Conservation (phyloP, 2,329 filamentous ascomycete genomes). For the Curvularia sp. region DNA sequence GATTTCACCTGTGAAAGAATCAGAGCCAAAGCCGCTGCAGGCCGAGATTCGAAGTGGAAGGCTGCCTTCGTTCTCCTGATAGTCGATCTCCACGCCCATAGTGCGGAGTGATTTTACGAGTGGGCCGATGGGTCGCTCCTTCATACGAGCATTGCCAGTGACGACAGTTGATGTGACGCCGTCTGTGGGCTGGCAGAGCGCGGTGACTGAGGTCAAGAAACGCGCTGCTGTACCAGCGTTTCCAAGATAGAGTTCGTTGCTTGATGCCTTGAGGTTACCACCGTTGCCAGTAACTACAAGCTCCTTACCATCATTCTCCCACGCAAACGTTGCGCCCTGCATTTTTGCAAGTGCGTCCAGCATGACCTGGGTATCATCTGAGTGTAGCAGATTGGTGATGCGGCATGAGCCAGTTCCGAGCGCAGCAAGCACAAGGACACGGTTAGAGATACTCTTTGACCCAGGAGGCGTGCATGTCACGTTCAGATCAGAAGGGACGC, state of each 20-base stretch:
- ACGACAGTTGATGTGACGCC: conserved; percentile 74
- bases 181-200: conserved; percentile 74
- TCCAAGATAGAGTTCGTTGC: conserved; percentile 84
- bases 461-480: conserved; percentile 87
- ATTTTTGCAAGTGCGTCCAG: conserved; percentile 86
- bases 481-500: conserved; percentile 69
- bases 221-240: conserved; percentile 96
- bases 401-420: conserved; percentile 85
- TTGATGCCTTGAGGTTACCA: conserved; percentile 79
- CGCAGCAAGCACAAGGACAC: conserved; percentile 91
- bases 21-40: conserved; percentile 64
- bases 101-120: conserved; percentile 86
- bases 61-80: conserved; percentile 82
- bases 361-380: conserved; percentile 98
- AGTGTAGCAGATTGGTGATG: conserved; percentile 91
- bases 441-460: conserved; percentile 97
- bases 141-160: conserved; percentile 96
- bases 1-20: conserved; percentile 76
- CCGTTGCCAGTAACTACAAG: conserved; percentile 89
- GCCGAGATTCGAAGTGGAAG: conserved; percentile 84
- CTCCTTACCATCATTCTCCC: conserved; percentile 93
- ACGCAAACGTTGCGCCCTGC: conserved; percentile 85
- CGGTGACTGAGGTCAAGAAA: conserved; percentile 90
- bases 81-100: conserved; percentile 88
- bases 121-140: conserved; percentile 89